phyloP scores from a whole-genome alignment of 2,329 filamentous ascomycete species.

The Ceratocystis albifundus region DNA sequence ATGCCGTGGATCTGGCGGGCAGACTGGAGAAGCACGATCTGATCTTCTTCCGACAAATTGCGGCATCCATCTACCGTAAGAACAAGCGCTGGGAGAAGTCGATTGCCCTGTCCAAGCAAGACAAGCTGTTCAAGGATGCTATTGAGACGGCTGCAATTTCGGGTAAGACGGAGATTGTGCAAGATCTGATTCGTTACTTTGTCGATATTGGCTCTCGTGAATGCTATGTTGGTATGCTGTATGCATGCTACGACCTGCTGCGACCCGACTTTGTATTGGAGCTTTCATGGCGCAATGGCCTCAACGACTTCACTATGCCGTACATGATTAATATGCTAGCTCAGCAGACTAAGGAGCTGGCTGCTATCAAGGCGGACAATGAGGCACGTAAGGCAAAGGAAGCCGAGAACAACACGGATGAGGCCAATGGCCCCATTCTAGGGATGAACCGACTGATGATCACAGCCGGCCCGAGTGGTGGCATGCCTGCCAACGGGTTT shows the following conservation, averaged over 20 bases:
- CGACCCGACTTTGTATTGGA: constrained; percentile 87
- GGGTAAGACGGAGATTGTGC: constrained; percentile 78
- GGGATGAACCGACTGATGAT: constrained; percentile 86
- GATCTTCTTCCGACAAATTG: constrained; percentile 98
- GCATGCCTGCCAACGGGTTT: constrained; percentile 69
- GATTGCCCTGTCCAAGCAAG: constrained; percentile 92
- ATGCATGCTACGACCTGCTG: constrained; percentile 95
- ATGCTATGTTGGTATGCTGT: constrained; percentile 99
- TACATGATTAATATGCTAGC: constrained; percentile 98
- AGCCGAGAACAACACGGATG: constrained; percentile 62
- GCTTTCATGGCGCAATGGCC: constrained; percentile 89
- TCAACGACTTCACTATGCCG: constrained; percentile 96
- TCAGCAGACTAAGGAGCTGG: constrained; percentile 79
- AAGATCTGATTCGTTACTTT: constrained; percentile 93
- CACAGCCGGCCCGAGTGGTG: constrained; percentile 66
- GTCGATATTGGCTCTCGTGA: constrained; percentile 98
- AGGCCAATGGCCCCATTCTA: constrained; percentile 88
- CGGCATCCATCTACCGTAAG: constrained; percentile 96
- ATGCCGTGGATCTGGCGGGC: constrained; percentile 80
- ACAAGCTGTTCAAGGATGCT: constrained; percentile 98
- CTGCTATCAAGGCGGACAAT: constrained; percentile 83
- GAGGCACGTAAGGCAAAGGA: constrained; percentile 80
- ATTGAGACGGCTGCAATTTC: constrained; percentile 96
- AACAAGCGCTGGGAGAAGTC: constrained; percentile 99
- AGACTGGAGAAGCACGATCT: constrained; percentile 94